Evolutionary conservation across 2,329 filamentous ascomycete genomes (phyloP).

Genomic region (Penicillium frequentans): DNA sequence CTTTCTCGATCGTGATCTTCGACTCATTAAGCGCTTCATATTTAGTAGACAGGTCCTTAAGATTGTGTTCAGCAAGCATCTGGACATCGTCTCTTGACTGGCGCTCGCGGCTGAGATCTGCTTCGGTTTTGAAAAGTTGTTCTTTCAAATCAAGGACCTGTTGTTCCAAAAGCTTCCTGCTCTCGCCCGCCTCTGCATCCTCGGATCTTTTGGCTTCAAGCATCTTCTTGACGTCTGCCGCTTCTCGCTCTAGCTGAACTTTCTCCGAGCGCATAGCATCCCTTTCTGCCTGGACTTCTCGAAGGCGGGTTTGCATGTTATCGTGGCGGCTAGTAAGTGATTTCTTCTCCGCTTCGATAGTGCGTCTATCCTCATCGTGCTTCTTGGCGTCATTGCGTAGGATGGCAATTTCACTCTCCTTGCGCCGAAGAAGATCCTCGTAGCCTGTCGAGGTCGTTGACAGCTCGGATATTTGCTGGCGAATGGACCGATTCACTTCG

Average conservation of each 20-base stretch:
- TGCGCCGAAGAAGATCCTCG: constrained; percentile 87
- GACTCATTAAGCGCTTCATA: constrained; percentile 85
- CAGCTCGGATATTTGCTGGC: constrained; percentile 81
- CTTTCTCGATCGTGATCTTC: constrained; percentile 97
- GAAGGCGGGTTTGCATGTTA: constrained; percentile 71
- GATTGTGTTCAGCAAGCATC: constrained; percentile 86
- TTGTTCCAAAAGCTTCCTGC: constrained; percentile 76
- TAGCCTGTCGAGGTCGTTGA: constrained; percentile 92
- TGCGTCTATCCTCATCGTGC: constrained; percentile 75
- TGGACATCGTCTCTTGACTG: constrained; percentile 94
- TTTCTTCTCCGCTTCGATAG: constrained; percentile 76
- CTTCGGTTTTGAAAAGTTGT: constrained; percentile 80
- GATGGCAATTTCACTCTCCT: constrained; percentile 88
- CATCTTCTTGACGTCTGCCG: constrained; percentile 79
- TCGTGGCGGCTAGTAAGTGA: constrained; percentile 74
- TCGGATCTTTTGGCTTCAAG: constrained; percentile 87
- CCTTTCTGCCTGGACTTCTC: constrained; percentile 83
- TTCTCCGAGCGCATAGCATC: constrained; percentile 85
- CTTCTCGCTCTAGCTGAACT: constrained; percentile 80
- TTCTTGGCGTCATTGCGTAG: constrained; percentile 82
- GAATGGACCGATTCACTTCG: constrained; percentile 77
- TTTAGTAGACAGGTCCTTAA: constrained; percentile 76
- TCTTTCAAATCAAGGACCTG: constrained; percentile 86
- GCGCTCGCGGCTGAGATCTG: constrained; percentile 84
- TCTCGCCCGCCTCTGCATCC: constrained; percentile 80